Base-by-base conservation (phyloP, 2,329 filamentous ascomycete species). In the Neophaeococcomyces aloes region DNA sequence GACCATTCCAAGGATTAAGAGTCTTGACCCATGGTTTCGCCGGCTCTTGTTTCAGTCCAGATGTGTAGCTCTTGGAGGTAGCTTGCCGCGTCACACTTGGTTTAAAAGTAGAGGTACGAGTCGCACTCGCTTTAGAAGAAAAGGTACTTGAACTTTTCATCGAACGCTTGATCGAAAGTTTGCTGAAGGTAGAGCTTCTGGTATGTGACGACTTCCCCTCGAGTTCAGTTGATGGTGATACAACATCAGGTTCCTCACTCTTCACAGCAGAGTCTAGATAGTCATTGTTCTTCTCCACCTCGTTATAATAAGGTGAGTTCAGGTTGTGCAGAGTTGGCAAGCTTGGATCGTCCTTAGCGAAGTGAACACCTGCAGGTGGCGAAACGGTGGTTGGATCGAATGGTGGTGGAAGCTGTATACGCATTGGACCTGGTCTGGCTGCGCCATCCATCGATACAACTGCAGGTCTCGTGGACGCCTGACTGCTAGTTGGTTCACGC, bases 1-100 rank as follows among this genome's bases (percentile, higher is more conserved):
- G 78, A 1, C 89, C 88, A 53, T 86, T 81, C 68, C 75, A 94
- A 0, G 83, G 75, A 46, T 70, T 79, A 1, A 96, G 76, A 32
- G 85, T 83, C 57, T 91, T 78, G 0, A 66, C 46, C 53, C 86
- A 94, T 0, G 84, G 79, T 52, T 81, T 78, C 4, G 75, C 71
- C 0, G 86, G 82, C 17, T 74, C 73, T 6, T 77, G 65, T 29
- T 80, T 78, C 33, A 88, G 76, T 35, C 73, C 71, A 44, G 79
- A 75, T 0, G 86, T 94, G 62, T 94, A 94, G 2, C 59, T 61
- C 10, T 60, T 48, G 40, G 10, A 39, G 30, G 38, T 32, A 11
- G 6, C 35, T 31, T 14, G 48, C 30, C 25, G 38, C 17, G 23
- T 33, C 36, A 21, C 37, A 32, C 18, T 36, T 39, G 27, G 46